phyloP scores from a whole-genome alignment of 495 filamentous ascomycete species.

The Penicillium bovifimosum region DNA sequence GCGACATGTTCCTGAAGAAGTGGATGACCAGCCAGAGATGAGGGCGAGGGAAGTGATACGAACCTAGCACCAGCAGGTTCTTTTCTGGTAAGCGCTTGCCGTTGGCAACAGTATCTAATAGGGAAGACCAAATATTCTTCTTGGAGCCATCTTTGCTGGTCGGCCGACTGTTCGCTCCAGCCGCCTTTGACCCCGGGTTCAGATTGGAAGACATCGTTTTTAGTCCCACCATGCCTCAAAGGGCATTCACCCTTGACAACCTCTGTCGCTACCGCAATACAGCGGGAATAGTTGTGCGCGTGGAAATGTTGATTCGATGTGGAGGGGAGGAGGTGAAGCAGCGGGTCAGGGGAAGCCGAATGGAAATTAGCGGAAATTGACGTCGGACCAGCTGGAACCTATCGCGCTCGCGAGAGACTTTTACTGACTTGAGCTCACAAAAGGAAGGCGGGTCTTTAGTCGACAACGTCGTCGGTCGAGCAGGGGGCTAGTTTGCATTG shows the following conservation, averaged over 20 bases:
- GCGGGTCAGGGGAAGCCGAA: conserved; percentile 22
- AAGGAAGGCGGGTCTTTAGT: neutral
- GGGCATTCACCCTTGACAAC: conserved; percentile 34
- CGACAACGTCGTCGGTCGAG: conserved; percentile 6
- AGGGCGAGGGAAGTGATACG: conserved; percentile 6
- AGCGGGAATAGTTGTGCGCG: conserved; percentile 2
- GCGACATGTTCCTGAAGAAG: conserved; percentile 6
- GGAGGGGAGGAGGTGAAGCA: conserved; percentile 8
- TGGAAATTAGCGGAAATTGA: neutral
- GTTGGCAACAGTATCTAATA: conserved; percentile 86
- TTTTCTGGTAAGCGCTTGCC: conserved; percentile 90
- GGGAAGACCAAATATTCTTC: conserved; percentile 90
- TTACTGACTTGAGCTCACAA: neutral
- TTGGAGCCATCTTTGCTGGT: conserved; percentile 67
- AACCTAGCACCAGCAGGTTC: conserved; percentile 80
- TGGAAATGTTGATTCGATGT: neutral
- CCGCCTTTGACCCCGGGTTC: conserved; percentile 30
- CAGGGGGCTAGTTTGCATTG: conserved; percentile 7
- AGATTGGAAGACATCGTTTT: conserved; percentile 42
- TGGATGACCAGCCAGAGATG: neutral
- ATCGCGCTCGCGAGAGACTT: neutral
- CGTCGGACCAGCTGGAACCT: neutral
- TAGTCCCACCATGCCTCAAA: conserved; percentile 34
- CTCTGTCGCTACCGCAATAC: conserved; percentile 1
- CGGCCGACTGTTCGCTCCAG: conserved; percentile 45